phyloP scores from a whole-genome alignment of 805 yeast species.

The Jamesozyma hellenica region DNA sequence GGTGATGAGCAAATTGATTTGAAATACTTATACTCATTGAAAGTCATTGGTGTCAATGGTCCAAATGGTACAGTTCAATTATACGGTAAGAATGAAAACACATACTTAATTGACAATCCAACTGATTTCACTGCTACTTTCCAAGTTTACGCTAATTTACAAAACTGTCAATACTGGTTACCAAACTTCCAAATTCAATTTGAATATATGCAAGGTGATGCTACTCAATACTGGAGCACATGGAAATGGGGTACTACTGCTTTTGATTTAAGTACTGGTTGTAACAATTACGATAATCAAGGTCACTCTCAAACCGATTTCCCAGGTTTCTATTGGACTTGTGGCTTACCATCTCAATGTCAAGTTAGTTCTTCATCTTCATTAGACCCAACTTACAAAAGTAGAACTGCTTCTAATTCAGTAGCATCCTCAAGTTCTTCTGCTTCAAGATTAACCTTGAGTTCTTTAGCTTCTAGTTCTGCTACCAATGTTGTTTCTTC shows the following conservation, averaged over 20 bases:
- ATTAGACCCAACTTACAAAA: no score
- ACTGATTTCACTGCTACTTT: conserved; percentile 17
- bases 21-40: conserved; percentile 10
- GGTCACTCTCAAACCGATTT: conserved; percentile 16
- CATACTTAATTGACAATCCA: conserved; percentile 9
- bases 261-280: conserved; percentile 15
- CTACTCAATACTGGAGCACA: conserved; percentile 3
- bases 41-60: conserved; percentile 11
- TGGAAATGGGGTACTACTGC: conserved; percentile 14
- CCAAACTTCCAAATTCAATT: conserved; percentile 16
- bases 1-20: conserved; percentile 11
- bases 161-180: conserved; percentile 9
- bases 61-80: conserved; percentile 11
- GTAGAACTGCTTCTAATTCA: no score
- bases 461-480: no score
- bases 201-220: conserved; percentile 10
- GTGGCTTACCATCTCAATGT: no score
- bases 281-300: conserved; percentile 10
- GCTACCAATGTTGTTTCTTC: no score
- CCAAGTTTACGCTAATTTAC: conserved; percentile 8
- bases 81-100: conserved; percentile 12
- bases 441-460: no score
- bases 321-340: conserved; percentile 14
- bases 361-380: background rate
- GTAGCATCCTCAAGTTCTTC: no score